A percentile compares a stretch with the other conserved stretches of the same genome.
phyloP scores from a whole-genome alignment of 805 yeast species.

The Metschnikowia hibisci region DNA sequence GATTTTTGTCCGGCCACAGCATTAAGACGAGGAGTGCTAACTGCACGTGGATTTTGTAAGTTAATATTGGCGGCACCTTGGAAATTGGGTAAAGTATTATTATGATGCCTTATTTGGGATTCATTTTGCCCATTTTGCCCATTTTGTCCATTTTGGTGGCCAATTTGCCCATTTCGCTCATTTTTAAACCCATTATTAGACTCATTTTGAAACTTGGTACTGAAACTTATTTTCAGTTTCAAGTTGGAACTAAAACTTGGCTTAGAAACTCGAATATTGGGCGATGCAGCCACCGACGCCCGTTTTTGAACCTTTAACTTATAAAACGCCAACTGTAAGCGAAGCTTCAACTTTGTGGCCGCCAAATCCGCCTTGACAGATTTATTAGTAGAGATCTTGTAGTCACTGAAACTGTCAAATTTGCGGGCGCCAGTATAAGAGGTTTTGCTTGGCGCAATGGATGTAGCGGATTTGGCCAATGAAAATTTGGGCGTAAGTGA shows the following conservation, averaged over 20 bases:
- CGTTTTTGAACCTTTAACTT: slow-evolving; percentile 28
- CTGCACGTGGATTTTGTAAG: slow-evolving; percentile 10
- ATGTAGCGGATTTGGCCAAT: slow-evolving; percentile 16
- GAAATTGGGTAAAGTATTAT: slow-evolving; percentile 1
- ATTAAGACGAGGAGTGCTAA: slow-evolving; percentile 11
- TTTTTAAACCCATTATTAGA: too few relatives aligned
- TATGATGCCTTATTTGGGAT: background rate
- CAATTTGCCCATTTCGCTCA: too few relatives aligned
- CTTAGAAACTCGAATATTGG: slow-evolving; percentile 13
- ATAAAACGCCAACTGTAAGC: slow-evolving; percentile 40
- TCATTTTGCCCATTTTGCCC: background rate
- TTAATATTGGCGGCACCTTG: slow-evolving; percentile 15
- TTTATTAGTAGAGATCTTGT: slow-evolving; percentile 18
- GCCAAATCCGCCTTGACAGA: slow-evolving; percentile 38
- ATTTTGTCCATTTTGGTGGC: too few relatives aligned
- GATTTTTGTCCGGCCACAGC: slow-evolving; percentile 20
- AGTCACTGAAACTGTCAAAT: slow-evolving; percentile 26
- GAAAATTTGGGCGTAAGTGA: slow-evolving; percentile 15
- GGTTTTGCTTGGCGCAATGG: slow-evolving; percentile 9
- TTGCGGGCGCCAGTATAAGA: slow-evolving; percentile 9
- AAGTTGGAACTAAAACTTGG: background rate
- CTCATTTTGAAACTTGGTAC: too few relatives aligned
- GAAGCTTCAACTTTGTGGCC: slow-evolving; percentile 41
- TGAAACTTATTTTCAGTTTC: too few relatives aligned
- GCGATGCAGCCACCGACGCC: slow-evolving; percentile 14